Conservation (phyloP, 1,139 yeast genomes). For the Yamadazyma blattariae region DNA sequence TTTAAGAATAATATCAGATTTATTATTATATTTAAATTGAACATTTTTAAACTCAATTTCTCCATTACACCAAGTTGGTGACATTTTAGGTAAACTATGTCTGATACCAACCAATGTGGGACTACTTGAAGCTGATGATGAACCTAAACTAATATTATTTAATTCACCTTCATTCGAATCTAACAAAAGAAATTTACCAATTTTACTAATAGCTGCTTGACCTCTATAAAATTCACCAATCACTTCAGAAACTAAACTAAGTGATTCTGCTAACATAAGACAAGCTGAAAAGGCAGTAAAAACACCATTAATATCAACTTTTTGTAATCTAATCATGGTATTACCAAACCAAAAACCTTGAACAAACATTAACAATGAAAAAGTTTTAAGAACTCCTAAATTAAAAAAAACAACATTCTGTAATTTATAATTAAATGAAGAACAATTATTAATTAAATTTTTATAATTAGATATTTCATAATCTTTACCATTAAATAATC, state of each 20-base stretch:
- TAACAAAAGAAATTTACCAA: conserved; percentile 24
- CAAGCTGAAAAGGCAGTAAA: conserved; percentile 85
- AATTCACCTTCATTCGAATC: conserved; percentile 12
- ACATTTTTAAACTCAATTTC: conserved; percentile 51
- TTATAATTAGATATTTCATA: conserved; percentile 49
- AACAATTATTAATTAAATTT: conserved; percentile 39
- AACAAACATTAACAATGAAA: conserved; percentile 73
- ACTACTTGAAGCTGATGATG: not conserved
- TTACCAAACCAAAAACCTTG: conserved; percentile 94
- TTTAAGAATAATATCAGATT: conserved; percentile 47
- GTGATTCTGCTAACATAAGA: conserved; percentile 59
- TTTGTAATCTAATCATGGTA: conserved; percentile 51
- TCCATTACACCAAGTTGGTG: conserved; percentile 38
- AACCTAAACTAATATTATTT: not conserved
- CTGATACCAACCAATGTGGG: not conserved
- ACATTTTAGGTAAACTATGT: conserved; percentile 8
- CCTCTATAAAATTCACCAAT: conserved; percentile 61
- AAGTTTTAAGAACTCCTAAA: conserved; percentile 51
- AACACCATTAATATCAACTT: conserved; percentile 56
- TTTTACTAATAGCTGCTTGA: conserved; percentile 51
- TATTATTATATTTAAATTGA: conserved; percentile 58
- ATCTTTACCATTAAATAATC: conserved; percentile 57
- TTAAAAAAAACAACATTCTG: conserved; percentile 55
- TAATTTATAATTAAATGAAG: conserved; percentile 43
- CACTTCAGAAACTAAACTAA: conserved; percentile 51